Evolutionary conservation across 352 stramenopile genomes (phyloP), one percentile per base, ranked within the genome.

Genomic region (Phytopythium helicoides): DNA sequence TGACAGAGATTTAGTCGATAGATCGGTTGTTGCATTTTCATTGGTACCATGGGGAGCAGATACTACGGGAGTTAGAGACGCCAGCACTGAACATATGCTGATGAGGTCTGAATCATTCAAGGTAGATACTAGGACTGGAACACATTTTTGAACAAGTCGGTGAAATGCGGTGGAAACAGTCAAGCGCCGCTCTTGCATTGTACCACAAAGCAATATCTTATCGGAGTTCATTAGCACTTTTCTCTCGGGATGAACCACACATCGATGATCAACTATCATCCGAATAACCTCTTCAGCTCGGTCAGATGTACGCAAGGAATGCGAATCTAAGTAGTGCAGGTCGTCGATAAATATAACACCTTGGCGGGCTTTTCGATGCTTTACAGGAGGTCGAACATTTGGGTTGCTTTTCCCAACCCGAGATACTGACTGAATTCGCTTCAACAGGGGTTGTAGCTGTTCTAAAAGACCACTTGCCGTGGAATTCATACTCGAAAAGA

Each of bases 271-370:
- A 0, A 69, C 22, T 3, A 89, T 31, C 52, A 72, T 67, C 9
- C 79, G 76, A 1, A 86, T 26, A 6, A 87, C 23, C 57, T 89
- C 79, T 7, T 75, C 11, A 3, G 70, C 56, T 1, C 64, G 74
- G 39, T 85, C 55, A 40, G 66, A 73, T 3, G 18, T 45, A 6
- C 23, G 19, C 4, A 51, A 14, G 0, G 47, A 4, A 6, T 8
- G 14, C 9, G 28, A 15, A 18, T 76, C 44, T 22, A 79, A 37
- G 26, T 63, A 78, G 9, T 89, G 73, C 1, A 89, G 52, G 37
- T 89, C 79, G n/a, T 89, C 79, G 18, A 89, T 46, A 47, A 86
- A 89, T 6, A 86, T 52, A 25, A n/a, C n/a, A n/a, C n/a, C n/a
- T n/a, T n/a, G n/a, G n/a, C n/a, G n/a, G n/a, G n/a, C n/a, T n/a